Conservation (phyloP, 306 rosid species). For the Oxytropis ochrocephala region DNA sequence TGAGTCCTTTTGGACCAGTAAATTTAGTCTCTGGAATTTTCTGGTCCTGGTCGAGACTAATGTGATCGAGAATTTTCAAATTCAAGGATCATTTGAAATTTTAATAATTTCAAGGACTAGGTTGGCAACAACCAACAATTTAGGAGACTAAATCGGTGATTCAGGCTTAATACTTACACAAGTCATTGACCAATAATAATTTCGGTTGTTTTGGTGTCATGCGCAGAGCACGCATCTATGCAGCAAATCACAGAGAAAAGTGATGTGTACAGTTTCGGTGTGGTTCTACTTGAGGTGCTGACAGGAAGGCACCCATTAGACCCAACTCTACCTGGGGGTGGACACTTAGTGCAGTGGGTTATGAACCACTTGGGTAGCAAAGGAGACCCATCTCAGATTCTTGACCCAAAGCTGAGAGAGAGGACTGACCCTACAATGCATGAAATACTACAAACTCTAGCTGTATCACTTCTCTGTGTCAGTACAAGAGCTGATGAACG, state of each 20-base stretch:
- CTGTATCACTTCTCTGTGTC: slow-evolving; percentile 63
- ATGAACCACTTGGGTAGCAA: slow-evolving; percentile 53
- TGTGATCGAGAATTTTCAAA: not conserved
- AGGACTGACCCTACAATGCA: slow-evolving; percentile 55
- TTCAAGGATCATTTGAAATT: too few species aligned
- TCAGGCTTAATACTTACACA: not conserved
- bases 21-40: too few species aligned
- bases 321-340: slow-evolving; percentile 68
- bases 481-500: slow-evolving; percentile 47
- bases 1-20: not conserved
- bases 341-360: slow-evolving; percentile 75
- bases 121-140: not conserved
- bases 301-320: slow-evolving; percentile 93
- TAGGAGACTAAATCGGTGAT: too few species aligned
- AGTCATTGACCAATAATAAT: not conserved
- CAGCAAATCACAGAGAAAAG: slow-evolving; percentile 59
- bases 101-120: not conserved
- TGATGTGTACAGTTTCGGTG: slow-evolving; percentile 84
- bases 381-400: slow-evolving; percentile 46
- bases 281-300: slow-evolving; percentile 70
- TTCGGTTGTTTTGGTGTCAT: slow-evolving; percentile 16
- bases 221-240: slow-evolving; percentile 63
- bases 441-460: slow-evolving; percentile 73
- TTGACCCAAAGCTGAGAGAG: slow-evolving; percentile 66
- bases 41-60: not conserved